Evolutionary conservation across 208 protist species (phyloP).

Genomic region (Crithidia thermophila): DNA sequence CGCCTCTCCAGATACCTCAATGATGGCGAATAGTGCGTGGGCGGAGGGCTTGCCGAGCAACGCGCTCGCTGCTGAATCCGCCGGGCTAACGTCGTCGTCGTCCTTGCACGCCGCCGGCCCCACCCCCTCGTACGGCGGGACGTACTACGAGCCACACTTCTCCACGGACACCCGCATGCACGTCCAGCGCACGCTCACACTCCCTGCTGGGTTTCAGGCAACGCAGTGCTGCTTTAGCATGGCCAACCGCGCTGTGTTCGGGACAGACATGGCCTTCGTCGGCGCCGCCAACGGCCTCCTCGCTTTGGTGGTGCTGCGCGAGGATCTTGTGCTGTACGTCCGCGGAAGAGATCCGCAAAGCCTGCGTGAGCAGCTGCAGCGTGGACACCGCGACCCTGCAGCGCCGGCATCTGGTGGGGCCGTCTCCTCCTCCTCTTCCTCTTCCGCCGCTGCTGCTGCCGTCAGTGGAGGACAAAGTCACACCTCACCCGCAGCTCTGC

Average conservation of each 20-base stretch:
- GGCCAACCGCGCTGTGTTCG: slow-evolving; percentile 71
- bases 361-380: slow-evolving; percentile 31
- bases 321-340: slow-evolving; percentile 49
- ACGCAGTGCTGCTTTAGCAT: slow-evolving; percentile 69
- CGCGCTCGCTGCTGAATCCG: not conserved
- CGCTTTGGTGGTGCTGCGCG: slow-evolving; percentile 50
- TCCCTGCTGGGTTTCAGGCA: slow-evolving; percentile 60
- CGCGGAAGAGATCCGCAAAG: slow-evolving; percentile 39
- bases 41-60: not conserved
- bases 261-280: slow-evolving; percentile 68
- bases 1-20: not conserved
- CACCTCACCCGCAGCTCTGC: too few relatives aligned
- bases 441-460: too few relatives aligned
- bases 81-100: not conserved
- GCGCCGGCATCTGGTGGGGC: not conserved
- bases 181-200: slow-evolving; percentile 48
- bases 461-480: too few relatives aligned
- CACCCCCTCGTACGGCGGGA: not conserved
- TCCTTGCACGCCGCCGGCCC: not conserved
- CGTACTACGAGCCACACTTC: slow-evolving; percentile 17
- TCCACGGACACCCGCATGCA: slow-evolving; percentile 32
- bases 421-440: not conserved
- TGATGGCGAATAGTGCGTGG: not conserved
- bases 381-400: slow-evolving; percentile 6
- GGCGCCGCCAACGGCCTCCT: slow-evolving; percentile 61